Evolutionary conservation across 257 asterid genomes (phyloP), one percentile per base, ranked within the genome.

Genomic region (Knoxia roxburghii): DNA sequence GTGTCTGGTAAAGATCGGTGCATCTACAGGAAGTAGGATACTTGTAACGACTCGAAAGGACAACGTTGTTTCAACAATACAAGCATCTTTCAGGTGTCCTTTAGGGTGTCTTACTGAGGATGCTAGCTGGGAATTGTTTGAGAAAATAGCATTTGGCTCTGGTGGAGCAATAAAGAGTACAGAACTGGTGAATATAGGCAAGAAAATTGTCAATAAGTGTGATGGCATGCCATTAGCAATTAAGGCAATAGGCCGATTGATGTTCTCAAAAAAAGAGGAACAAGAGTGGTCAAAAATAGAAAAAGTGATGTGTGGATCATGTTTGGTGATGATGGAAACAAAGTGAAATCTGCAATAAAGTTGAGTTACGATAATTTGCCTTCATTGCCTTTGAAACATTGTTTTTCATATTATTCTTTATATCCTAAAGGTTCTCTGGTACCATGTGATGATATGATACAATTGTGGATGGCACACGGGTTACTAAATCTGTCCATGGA

Each of bases 41-140:
- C 79, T 87, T 18, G 81, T 83, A 17, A 87, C 95, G 11, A 85
- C 95, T 49, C 91, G 88, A 17, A 75, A 73, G 3, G 86, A 76
- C 27, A 68, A 73, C 6, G 79, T 83, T 43, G 89, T 88, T 6
- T 60, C 61, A 14, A 77, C 75, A 57, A 81, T 85, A 69, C 4
- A 37, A 37, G 9, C 79, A 82, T 20, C 9, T 27, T 35, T 33
- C n/a, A 23, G 21, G 48, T 18, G 10, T 14, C 21, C 2, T 24
- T 5, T 73, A 41, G 37, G 2, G 0, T 35, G 57, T 17, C 0
- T 73, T 1, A 18, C 53, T 2, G 15, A 1, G 0, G 37, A 72
- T 18, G 61, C 64, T 9, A 49, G 43, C 30, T 45, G 69, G 71
- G 52, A 59, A 40, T 65, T 72, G 29, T 65, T 72, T 27, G 54